phyloP scores from a whole-genome alignment of 78 protist species.

The Thecamonas trahens region DNA sequence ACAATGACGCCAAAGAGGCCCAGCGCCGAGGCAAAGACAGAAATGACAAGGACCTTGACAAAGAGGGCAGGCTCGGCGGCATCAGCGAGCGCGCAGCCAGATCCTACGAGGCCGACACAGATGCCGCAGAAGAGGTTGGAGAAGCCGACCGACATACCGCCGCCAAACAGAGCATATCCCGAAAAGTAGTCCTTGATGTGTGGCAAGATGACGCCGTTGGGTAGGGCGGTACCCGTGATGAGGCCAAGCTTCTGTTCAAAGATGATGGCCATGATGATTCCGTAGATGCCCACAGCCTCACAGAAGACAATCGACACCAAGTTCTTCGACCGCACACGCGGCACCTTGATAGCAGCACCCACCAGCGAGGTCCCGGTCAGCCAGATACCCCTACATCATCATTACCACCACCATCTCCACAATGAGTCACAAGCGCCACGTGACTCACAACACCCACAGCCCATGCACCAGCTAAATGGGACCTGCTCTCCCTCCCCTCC shows the following conservation, averaged over 20 bases:
- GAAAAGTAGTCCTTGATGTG: neutral
- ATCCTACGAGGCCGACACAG: slow-evolving; percentile 51
- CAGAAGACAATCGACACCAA: slow-evolving; percentile 91
- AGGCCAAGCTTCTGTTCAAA: slow-evolving; percentile 1
- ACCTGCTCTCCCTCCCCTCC: too few relatives aligned
- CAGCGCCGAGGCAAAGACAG: slow-evolving; percentile 90
- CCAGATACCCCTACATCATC: slow-evolving; percentile 76
- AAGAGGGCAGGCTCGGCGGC: slow-evolving; percentile 88
- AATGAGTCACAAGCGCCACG: too few relatives aligned
- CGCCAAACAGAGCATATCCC: slow-evolving; percentile 55
- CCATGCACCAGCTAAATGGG: too few relatives aligned
- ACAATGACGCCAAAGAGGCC: slow-evolving; percentile 93
- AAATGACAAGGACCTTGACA: slow-evolving; percentile 88
- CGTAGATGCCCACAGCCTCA: slow-evolving; percentile 98
- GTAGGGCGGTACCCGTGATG: neutral
- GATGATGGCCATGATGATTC: slow-evolving; percentile 96
- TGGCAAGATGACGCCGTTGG: neutral
- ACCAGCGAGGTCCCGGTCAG: slow-evolving; percentile 79
- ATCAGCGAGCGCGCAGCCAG: slow-evolving; percentile 95
- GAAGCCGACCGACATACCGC: slow-evolving; percentile 83
- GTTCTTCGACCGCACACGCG: slow-evolving; percentile 88
- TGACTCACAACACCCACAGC: too few relatives aligned
- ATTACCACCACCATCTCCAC: too few relatives aligned
- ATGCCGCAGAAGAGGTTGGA: slow-evolving; percentile 73
- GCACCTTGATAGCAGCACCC: slow-evolving; percentile 92